Conservation (phyloP, 208 protist genomes). For the Lotmaria passim region DNA sequence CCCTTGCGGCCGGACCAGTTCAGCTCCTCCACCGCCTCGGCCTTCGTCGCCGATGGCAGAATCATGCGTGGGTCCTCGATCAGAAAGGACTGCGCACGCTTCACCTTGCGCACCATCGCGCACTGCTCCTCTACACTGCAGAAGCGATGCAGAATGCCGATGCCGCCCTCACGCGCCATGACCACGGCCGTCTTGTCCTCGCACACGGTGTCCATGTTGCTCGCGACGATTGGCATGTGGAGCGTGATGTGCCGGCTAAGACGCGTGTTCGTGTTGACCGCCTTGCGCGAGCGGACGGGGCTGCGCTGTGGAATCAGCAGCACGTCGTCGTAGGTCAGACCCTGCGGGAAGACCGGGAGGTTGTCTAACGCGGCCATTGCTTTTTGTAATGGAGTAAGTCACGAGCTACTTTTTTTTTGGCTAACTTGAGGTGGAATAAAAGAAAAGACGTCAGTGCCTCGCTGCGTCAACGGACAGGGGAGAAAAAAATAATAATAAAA, state of each 20-base stretch:
- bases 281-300: constrained; percentile 68
- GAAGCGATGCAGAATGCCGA: constrained; percentile 92
- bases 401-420: neutral
- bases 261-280: constrained; percentile 64
- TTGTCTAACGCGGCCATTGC: constrained; percentile 41
- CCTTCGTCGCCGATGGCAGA: constrained; percentile 54
- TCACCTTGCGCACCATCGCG: constrained; percentile 87
- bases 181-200: constrained; percentile 87
- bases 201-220: constrained; percentile 94
- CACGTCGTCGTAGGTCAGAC: constrained; percentile 91
- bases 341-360: constrained; percentile 47
- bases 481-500: neutral
- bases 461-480: neutral
- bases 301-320: constrained; percentile 87
- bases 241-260: constrained; percentile 80
- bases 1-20: constrained; percentile 81
- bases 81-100: constrained; percentile 90
- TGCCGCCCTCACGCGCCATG: constrained; percentile 90
- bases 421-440: neutral
- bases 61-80: constrained; percentile 90
- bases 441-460: neutral
- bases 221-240: constrained; percentile 87
- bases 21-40: constrained; percentile 61
- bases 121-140: constrained; percentile 89
- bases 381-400: too few species aligned